Conservation (phyloP, 2,329 filamentous ascomycete genomes). For the Phialocephala sp. region DNA sequence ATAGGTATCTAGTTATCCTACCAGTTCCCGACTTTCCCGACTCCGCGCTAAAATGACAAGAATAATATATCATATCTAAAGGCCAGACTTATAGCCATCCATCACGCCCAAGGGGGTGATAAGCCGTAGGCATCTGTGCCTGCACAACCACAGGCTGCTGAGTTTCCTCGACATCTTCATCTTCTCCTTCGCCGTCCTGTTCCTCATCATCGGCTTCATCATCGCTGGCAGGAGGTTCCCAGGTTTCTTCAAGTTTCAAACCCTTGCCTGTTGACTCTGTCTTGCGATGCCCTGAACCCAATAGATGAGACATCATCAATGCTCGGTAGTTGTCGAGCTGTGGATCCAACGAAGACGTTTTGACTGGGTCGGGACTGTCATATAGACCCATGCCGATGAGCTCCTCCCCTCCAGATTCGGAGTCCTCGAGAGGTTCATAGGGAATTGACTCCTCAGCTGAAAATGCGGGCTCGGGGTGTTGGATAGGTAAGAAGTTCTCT, state of each 20-base stretch:
- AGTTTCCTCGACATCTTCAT: conserved; percentile 30
- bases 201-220: conserved; percentile 61
- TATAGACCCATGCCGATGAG: conserved; percentile 85
- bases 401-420: conserved; percentile 68
- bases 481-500: conserved; percentile 59
- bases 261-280: conserved; percentile 68
- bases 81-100: conserved; percentile 25
- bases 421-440: conserved; percentile 57
- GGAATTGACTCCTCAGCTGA: conserved; percentile 56
- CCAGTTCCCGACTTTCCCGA: conserved; percentile 11
- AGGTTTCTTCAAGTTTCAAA: conserved; percentile 81
- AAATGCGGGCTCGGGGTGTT: conserved; percentile 53
- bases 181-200: conserved; percentile 43
- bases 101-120: conserved; percentile 15
- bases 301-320: conserved; percentile 56
- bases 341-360: conserved; percentile 48
- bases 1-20: conserved; percentile 15
- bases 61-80: conserved; percentile 7
- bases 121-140: not conserved
- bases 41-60: conserved; percentile 26
- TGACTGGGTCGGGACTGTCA: conserved; percentile 67
- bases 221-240: conserved; percentile 66
- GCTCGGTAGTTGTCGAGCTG: conserved; percentile 60
- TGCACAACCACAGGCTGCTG: conserved; percentile 1
- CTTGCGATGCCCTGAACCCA: conserved; percentile 55